phyloP scores from a whole-genome alignment of 2,329 filamentous ascomycete species.

The Capronia americana region DNA sequence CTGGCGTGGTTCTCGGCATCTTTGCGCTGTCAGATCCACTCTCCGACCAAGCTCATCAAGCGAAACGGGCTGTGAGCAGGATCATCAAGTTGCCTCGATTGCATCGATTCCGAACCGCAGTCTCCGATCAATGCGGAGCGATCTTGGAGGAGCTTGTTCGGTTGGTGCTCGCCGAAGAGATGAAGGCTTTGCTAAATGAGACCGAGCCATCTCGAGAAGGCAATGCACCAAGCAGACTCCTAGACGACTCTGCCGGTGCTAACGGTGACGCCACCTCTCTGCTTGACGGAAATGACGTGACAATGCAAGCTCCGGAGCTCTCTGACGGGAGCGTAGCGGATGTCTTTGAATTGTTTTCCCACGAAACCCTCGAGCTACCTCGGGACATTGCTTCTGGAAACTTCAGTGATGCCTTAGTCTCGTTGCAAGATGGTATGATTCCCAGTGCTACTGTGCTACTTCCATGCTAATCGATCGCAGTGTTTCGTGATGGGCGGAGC shows the following conservation, averaged over 20 bases:
- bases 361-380: conserved; percentile 17
- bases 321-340: not conserved
- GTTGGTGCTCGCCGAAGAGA: conserved; percentile 31
- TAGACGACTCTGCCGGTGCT: not conserved
- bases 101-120: conserved; percentile 26
- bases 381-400: conserved; percentile 29
- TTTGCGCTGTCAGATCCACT: conserved; percentile 53
- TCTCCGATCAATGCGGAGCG: conserved; percentile 32
- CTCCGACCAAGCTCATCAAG: conserved; percentile 51
- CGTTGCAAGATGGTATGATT: conserved; percentile 30
- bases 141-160: conserved; percentile 34
- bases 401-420: conserved; percentile 33
- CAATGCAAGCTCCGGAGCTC: not conserved
- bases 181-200: conserved; percentile 28
- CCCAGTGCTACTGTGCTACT: not conserved
- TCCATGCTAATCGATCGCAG: conserved; percentile 8
- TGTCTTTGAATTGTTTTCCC: conserved; percentile 7
- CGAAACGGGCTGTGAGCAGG: conserved; percentile 49
- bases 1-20: conserved; percentile 54
- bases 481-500: conserved; percentile 26
- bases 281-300: not conserved
- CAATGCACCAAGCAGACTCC: not conserved
- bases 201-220: conserved; percentile 7
- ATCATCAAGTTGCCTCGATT: conserved; percentile 32
- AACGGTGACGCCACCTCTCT: not conserved